Percentiles rank a stretch among this genome's conserved stretches.
Evolutionary conservation across 331 rosid genomes (phyloP).

Genomic region (Malus hybrid): DNA sequence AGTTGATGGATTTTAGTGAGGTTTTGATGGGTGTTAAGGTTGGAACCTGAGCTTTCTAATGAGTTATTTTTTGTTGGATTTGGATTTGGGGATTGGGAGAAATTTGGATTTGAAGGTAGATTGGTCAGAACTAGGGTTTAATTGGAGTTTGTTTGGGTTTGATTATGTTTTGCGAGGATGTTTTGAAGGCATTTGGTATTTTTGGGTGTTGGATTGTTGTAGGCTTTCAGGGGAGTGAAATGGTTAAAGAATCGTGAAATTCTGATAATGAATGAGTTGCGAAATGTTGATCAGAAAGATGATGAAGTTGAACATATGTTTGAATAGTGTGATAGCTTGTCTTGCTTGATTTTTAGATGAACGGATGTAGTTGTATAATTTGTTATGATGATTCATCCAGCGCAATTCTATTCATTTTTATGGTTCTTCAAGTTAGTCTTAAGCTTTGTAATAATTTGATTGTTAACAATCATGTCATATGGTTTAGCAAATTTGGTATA

Average conservation of each 20-base stretch:
- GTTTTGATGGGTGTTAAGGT: background rate
- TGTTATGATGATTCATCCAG: background rate
- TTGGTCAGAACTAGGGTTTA: conserved; percentile 2
- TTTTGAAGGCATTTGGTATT: background rate
- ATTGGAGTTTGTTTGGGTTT: background rate
- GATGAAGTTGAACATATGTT: background rate
- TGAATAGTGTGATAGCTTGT: background rate
- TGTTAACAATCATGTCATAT: no score
- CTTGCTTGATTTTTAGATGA: background rate
- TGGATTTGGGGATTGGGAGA: background rate
- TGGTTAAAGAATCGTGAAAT: background rate
- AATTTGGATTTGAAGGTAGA: background rate
- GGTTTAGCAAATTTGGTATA: background rate
- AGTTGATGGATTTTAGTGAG: background rate
- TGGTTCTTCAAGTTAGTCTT: background rate
- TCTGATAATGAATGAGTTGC: background rate
- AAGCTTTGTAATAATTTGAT: background rate
- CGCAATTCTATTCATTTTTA: background rate
- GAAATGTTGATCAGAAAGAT: background rate
- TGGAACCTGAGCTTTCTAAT: conserved; percentile 14
- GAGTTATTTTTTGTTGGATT: background rate
- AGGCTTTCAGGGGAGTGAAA: background rate
- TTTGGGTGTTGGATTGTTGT: background rate
- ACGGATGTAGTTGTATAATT: background rate
- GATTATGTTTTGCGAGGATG: background rate